phyloP scores from a whole-genome alignment of 2,329 filamentous ascomycete species.

The Fusarium cicatricum region DNA sequence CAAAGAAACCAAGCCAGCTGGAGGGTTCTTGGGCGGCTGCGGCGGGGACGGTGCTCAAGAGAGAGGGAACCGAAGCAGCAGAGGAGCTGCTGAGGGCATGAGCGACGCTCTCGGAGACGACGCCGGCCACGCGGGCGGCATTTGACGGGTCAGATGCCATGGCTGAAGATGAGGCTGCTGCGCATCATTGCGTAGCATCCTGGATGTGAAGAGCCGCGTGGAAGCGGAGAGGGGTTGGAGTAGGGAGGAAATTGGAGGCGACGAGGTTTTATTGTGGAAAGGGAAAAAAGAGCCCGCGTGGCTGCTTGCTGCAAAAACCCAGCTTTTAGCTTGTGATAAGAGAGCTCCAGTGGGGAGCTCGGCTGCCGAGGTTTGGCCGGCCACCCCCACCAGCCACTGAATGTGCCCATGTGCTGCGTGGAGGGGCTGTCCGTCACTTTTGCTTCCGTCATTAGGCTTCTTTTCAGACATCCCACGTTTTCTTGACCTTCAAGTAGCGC shows the following conservation, averaged over 20 bases:
- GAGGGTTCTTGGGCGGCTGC: conserved; percentile 51
- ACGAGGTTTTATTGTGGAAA: conserved; percentile 36
- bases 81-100: conserved; percentile 45
- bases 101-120: conserved; percentile 46
- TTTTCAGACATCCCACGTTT: conserved; percentile 18
- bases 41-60: conserved; percentile 48
- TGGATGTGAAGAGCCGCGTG: conserved; percentile 41
- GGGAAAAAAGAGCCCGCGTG: conserved; percentile 28
- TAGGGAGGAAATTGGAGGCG: conserved; percentile 23
- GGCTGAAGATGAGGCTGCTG: conserved; percentile 44
- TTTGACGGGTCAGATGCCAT: conserved; percentile 54
- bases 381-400: conserved; percentile 33
- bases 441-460: neutral
- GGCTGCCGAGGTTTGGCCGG: conserved; percentile 40
- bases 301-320: conserved; percentile 24
- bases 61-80: conserved; percentile 47
- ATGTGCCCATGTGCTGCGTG: conserved; percentile 32
- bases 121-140: conserved; percentile 46
- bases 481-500: neutral
- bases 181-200: conserved; percentile 48
- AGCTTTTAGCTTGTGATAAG: conserved; percentile 42
- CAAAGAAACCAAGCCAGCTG: conserved; percentile 67
- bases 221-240: conserved; percentile 30
- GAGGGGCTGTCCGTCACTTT: conserved; percentile 36
- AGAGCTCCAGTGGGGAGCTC: conserved; percentile 39